These are phyloP conservation scores for Flammula alnicola DNA, from an alignment of 1,284 basidiomycete genomes.

Conservation along the genomic window DNA sequence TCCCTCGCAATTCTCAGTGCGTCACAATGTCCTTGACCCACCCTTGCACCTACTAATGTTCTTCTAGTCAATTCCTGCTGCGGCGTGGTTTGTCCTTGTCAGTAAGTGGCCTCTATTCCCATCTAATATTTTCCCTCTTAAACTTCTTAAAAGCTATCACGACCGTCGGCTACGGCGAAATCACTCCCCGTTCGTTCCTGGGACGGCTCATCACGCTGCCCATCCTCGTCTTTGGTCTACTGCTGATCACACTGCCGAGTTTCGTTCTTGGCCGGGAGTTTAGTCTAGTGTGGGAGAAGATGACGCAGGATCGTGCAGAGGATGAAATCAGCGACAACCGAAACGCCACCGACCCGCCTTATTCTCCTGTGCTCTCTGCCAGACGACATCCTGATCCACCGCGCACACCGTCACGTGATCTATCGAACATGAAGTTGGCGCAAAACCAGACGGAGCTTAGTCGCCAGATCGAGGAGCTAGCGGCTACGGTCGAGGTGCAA, in stretches of 20 bases:
- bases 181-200: conserved; percentile 81
- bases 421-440: conserved; percentile 60
- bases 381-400: no score
- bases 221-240: conserved; percentile 81
- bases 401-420: conserved; percentile 34
- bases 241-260: conserved; percentile 86
- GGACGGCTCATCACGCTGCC: conserved; percentile 85
- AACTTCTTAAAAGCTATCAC: conserved; percentile 82
- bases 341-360: no score
- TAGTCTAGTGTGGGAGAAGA: conserved; percentile 84
- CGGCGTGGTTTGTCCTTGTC: conserved; percentile 46
- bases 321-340: no score
- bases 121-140: no score
- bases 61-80: conserved; percentile 83
- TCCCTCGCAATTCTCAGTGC: conserved; percentile 72
- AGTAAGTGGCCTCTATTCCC: conserved; percentile 31
- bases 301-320: conserved; percentile 56
- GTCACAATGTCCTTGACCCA: conserved; percentile 21
- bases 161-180: conserved; percentile 88
- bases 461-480: conserved; percentile 61
- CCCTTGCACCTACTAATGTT: no score
- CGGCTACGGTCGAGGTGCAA: conserved; percentile 56
- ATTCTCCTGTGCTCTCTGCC: no score
- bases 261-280: conserved; percentile 91
- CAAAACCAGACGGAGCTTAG: conserved; percentile 67